A percentile compares a stretch with the other conserved stretches of the same genome.
phyloP scores from a whole-genome alignment of 2,329 filamentous ascomycete species.

The Claviceps spartinae region DNA sequence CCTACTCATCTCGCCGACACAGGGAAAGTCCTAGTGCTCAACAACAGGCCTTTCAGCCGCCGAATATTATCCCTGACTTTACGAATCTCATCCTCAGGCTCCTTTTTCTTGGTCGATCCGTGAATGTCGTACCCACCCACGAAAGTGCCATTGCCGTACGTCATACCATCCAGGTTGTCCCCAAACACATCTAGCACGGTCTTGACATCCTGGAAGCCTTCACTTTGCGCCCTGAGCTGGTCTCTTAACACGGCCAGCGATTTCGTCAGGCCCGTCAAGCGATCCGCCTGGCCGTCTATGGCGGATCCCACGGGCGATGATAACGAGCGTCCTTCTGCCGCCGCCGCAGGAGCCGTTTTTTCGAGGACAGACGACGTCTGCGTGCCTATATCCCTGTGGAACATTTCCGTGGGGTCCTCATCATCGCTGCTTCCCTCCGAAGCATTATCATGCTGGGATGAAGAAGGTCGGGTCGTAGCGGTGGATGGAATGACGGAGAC shows the following conservation, averaged over 20 bases:
- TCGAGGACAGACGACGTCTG: slow-evolving; percentile 45
- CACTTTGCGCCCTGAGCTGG: slow-evolving; percentile 29
- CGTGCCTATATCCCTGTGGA: slow-evolving; percentile 67
- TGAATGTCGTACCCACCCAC: slow-evolving; percentile 27
- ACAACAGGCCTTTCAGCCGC: slow-evolving; percentile 63
- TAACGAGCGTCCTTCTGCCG: not conserved
- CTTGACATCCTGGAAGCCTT: slow-evolving; percentile 37
- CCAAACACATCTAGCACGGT: slow-evolving; percentile 43
- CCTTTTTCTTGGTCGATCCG: slow-evolving; percentile 29
- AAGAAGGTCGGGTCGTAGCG: slow-evolving; percentile 4
- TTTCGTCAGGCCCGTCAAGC: slow-evolving; percentile 29
- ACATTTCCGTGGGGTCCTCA: slow-evolving; percentile 62
- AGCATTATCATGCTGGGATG: slow-evolving; percentile 4
- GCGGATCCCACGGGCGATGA: slow-evolving; percentile 12
- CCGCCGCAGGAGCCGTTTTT: slow-evolving; percentile 3
- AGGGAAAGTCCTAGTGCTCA: slow-evolving; percentile 66
- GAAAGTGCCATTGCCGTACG: slow-evolving; percentile 27
- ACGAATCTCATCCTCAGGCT: slow-evolving; percentile 57
- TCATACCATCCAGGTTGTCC: slow-evolving; percentile 51
- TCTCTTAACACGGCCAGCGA: slow-evolving; percentile 29
- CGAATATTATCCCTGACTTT: slow-evolving; percentile 63
- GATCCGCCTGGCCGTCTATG: slow-evolving; percentile 26
- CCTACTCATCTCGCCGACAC: slow-evolving; percentile 19
- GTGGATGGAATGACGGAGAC: slow-evolving; percentile 47
- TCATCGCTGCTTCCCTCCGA: slow-evolving; percentile 29